Percentiles rank a stretch among this genome's conserved stretches.
Evolutionary conservation across 306 rosid species (phyloP).

Genomic region (Ochetophila trinervis): DNA sequence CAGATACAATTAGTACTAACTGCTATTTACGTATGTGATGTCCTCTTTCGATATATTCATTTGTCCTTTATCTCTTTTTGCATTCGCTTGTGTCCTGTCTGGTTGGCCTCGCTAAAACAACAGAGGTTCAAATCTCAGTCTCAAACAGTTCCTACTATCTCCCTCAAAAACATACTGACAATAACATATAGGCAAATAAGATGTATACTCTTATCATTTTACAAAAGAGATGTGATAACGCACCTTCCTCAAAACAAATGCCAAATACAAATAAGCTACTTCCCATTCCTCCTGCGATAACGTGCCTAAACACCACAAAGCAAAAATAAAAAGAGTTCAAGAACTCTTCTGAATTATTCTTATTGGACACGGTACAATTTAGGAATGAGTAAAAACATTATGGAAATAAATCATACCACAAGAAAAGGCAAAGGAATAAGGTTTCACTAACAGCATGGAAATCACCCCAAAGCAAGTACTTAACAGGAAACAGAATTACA

Average conservation of each 20-base stretch:
- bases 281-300: slow-evolving; percentile 71
- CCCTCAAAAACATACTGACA: too few species aligned
- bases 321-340: not conserved
- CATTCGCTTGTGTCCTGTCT: slow-evolving; percentile 38
- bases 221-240: slow-evolving; percentile 1
- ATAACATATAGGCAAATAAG: too few species aligned
- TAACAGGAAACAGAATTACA: not conserved
- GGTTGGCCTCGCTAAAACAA: slow-evolving; percentile 74
- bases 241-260: slow-evolving; percentile 62
- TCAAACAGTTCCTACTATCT: not conserved
- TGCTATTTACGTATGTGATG: slow-evolving; percentile 35
- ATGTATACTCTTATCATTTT: not conserved
- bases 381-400: not conserved
- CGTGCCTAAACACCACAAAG: slow-evolving; percentile 41
- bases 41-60: slow-evolving; percentile 73
- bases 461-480: not conserved
- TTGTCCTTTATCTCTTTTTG: slow-evolving; percentile 53
- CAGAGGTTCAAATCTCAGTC: not conserved
- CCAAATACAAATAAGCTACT: slow-evolving; percentile 58
- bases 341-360: not conserved
- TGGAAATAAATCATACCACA: not conserved
- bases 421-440: not conserved
- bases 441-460: not conserved
- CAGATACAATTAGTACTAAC: not conserved
- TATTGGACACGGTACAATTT: not conserved